Conservation (phyloP, 345 rosid species). For the Acer negundo region DNA sequence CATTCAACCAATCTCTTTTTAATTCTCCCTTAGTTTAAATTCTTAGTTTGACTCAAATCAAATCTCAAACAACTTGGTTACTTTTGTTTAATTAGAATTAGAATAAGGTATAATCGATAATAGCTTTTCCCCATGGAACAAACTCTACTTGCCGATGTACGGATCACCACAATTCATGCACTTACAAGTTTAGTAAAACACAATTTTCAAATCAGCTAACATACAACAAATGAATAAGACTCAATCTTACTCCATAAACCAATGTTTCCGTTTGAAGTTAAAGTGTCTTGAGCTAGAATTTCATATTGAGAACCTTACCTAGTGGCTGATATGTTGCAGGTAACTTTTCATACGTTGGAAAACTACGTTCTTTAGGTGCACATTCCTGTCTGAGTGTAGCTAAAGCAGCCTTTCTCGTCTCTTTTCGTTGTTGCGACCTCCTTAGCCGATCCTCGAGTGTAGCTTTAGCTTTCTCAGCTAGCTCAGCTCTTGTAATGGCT, state of each 20-base stretch:
- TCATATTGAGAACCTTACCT: constrained; percentile 53
- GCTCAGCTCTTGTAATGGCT: constrained; percentile 49
- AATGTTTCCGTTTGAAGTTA: background rate
- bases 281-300: constrained; percentile 27
- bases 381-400: constrained; percentile 46
- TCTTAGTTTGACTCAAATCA: no score
- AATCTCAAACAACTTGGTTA: no score
- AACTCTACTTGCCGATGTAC: no score
- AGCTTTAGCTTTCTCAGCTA: constrained; percentile 52
- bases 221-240: background rate
- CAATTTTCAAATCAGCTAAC: background rate
- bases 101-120: no score
- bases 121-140: no score
- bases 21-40: no score
- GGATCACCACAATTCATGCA: no score
- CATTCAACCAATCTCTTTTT: no score
- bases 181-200: no score
- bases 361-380: constrained; percentile 13
- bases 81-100: no score
- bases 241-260: background rate
- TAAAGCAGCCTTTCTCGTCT: constrained; percentile 47
- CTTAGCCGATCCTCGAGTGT: constrained; percentile 42
- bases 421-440: constrained; percentile 42
- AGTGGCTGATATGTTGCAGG: constrained; percentile 37
- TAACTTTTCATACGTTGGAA: constrained; percentile 16